Percentiles rank a stretch among this genome's conserved stretches.
phyloP scores from a whole-genome alignment of 2,329 filamentous ascomycete genomes.

The Claviceps sp. region DNA sequence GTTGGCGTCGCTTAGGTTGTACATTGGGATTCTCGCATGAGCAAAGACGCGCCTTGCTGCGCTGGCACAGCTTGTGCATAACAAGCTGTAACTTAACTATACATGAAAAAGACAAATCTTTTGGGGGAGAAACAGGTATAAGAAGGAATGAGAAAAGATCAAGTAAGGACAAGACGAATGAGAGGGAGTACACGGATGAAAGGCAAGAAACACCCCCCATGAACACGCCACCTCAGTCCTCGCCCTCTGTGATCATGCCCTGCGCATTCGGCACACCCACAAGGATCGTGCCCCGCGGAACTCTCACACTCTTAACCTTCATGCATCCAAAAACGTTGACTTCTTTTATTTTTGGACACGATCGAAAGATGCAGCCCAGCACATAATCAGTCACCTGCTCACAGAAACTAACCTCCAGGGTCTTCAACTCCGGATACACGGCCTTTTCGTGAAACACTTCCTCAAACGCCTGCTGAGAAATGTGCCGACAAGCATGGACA shows the following conservation, averaged over 20 bases:
- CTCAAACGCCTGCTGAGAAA: conserved; percentile 57
- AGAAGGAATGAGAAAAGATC: background rate
- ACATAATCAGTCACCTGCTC: conserved; percentile 52
- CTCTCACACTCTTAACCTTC: conserved; percentile 40
- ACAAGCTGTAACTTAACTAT: no score
- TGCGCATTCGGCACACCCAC: conserved; percentile 45
- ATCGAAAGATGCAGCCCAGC: conserved; percentile 48
- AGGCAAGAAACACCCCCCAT: background rate
- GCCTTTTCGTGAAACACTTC: conserved; percentile 52
- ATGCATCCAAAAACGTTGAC: conserved; percentile 54
- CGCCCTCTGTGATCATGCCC: conserved; percentile 46
- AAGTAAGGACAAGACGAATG: no score
- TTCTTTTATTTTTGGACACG: conserved; percentile 46
- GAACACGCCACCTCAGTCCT: background rate
- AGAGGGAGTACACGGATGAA: background rate
- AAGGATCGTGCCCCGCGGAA: conserved; percentile 41
- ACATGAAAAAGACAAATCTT: no score
- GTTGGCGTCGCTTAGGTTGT: no score
- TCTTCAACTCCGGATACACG: conserved; percentile 51
- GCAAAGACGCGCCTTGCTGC: no score
- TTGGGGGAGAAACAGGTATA: no score
- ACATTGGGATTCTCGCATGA: no score
- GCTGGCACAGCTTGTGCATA: no score
- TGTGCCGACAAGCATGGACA: conserved; percentile 74
- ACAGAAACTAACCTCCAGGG: conserved; percentile 69